Percentiles rank a stretch among this genome's conserved stretches.
phyloP scores from a whole-genome alignment of 2,329 filamentous ascomycete species.

The Calonectria naviculata region DNA sequence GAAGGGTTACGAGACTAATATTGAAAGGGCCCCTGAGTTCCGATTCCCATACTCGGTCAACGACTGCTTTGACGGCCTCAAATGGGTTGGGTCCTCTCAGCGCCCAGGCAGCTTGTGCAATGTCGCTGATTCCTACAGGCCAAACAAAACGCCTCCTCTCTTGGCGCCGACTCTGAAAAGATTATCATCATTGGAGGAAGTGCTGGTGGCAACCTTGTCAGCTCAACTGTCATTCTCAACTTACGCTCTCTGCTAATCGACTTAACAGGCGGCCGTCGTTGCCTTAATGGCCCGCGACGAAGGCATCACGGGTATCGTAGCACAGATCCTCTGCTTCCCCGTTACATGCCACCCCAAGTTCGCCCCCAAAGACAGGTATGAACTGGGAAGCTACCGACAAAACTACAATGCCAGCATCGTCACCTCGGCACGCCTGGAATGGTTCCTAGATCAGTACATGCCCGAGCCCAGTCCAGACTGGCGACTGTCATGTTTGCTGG shows the following conservation, averaged over 20 bases:
- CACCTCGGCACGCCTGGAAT: slow-evolving; percentile 43
- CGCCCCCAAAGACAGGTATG: slow-evolving; percentile 46
- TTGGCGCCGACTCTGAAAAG: slow-evolving; percentile 47
- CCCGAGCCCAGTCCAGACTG: slow-evolving; percentile 35
- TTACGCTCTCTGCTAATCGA: not conserved
- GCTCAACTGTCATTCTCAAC: not conserved
- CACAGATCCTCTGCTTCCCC: slow-evolving; percentile 49
- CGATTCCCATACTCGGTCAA: slow-evolving; percentile 47
- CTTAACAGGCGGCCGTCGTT: slow-evolving; percentile 38
- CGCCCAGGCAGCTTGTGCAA: not conserved
- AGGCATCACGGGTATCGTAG: slow-evolving; percentile 45
- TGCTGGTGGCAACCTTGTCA: slow-evolving; percentile 49
- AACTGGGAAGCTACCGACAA: slow-evolving; percentile 48
- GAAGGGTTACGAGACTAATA: slow-evolving; percentile 17
- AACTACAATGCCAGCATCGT: slow-evolving; percentile 46
- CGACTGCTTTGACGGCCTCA: slow-evolving; percentile 50
- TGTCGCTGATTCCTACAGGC: slow-evolving; percentile 34
- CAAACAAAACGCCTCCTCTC: slow-evolving; percentile 41
- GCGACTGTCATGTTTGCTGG: slow-evolving; percentile 47
- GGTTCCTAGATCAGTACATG: slow-evolving; percentile 48
- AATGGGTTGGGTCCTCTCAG: slow-evolving; percentile 46
- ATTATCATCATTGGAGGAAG: slow-evolving; percentile 50
- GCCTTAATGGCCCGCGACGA: slow-evolving; percentile 46
- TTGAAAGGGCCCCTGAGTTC: slow-evolving; percentile 49
- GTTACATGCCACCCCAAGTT: slow-evolving; percentile 50